Evolutionary conservation across 2,329 filamentous ascomycete genomes (phyloP), one percentile per base, ranked within the genome.

Genomic region (Monilinia polystroma): DNA sequence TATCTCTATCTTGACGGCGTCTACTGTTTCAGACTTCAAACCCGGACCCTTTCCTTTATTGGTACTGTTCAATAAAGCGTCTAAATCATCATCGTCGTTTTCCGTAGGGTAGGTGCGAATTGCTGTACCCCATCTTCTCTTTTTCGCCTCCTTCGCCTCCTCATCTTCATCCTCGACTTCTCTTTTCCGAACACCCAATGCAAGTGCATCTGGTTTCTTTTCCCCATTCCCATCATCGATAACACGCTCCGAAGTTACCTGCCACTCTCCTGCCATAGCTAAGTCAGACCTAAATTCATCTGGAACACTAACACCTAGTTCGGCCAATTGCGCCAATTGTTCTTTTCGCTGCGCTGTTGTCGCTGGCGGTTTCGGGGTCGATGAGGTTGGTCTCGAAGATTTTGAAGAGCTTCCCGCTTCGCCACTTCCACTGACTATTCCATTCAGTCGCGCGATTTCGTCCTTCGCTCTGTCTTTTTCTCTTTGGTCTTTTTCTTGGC

Each of bases 221-320:
- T 84, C 81, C 10, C 81, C 78, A 38, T 75, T 76, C 8, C 80
- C 78, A 41, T 79, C 76, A n/a, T 77, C 70, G 49, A 77, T 70
- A 43, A 76, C 55, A 12, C 72, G 68, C 66, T 76, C 70, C 12
- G 72, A 69, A 67, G 85, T 88, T 14, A 89, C 85, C 0, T 92
- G 87, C 94, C 94, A 99, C 64, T 96, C 91, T 43, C 95, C 92
- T 4, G 90, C 88, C 81, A 97, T 87, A 6, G 93, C 93, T 86
- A 97, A 87, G 68, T 95, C 91, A 2, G 85, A 83, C 68, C 92
- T 83, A 66, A 92, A 87, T 71, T 90, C 88, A 55, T 91, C 88
- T 0, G 95, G 95, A 64, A 98, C 85, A 57, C 87, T 86, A 59
- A 99, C 87, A 0, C 95, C 95, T 83, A 99, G 85, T 47, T 90